phyloP scores from a whole-genome alignment of 495 filamentous ascomycete species.

The Penicillium pancosmium region DNA sequence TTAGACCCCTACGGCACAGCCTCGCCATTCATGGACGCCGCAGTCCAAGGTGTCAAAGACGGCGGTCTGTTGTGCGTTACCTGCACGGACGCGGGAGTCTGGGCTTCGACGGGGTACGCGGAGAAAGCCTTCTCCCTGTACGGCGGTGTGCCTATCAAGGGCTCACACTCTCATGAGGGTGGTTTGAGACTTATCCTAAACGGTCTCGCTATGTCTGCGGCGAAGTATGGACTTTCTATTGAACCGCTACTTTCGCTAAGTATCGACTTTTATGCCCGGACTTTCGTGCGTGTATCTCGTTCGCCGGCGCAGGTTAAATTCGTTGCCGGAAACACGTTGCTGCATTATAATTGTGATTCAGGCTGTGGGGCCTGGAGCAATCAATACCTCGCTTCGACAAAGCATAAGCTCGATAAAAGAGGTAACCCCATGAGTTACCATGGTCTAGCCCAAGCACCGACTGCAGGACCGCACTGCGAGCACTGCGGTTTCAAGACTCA shows the following conservation, averaged over 20 bases:
- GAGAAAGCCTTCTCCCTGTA: constrained; percentile 94
- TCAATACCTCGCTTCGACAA: constrained; percentile 71
- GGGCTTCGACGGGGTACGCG: constrained; percentile 87
- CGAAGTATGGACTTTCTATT: constrained; percentile 84
- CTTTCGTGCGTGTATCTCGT: constrained; percentile 82
- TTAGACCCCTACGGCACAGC: constrained; percentile 96
- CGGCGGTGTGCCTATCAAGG: constrained; percentile 84
- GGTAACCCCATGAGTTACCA: constrained; percentile 76
- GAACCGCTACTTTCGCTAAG: constrained; percentile 91
- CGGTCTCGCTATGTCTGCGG: constrained; percentile 73
- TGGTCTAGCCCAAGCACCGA: constrained; percentile 67
- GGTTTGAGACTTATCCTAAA: constrained; percentile 86
- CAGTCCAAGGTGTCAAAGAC: constrained; percentile 79
- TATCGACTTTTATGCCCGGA: constrained; percentile 91
- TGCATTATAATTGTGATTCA: constrained; percentile 85
- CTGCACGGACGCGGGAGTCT: constrained; percentile 93
- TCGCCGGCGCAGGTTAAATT: constrained; percentile 87
- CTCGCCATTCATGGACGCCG: constrained; percentile 85
- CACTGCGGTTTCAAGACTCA: constrained; percentile 89
- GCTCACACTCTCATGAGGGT: constrained; percentile 81
- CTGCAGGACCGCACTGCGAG: constrained; percentile 60
- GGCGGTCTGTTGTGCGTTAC: constrained; percentile 93
- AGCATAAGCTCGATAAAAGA: constrained; percentile 63
- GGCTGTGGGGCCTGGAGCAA: constrained; percentile 89
- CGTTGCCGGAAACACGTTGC: constrained; percentile 84